These are phyloP conservation scores for Exserohilum rostratum DNA, from an alignment of 2,329 filamentous ascomycete genomes.

Conservation along the genomic window DNA sequence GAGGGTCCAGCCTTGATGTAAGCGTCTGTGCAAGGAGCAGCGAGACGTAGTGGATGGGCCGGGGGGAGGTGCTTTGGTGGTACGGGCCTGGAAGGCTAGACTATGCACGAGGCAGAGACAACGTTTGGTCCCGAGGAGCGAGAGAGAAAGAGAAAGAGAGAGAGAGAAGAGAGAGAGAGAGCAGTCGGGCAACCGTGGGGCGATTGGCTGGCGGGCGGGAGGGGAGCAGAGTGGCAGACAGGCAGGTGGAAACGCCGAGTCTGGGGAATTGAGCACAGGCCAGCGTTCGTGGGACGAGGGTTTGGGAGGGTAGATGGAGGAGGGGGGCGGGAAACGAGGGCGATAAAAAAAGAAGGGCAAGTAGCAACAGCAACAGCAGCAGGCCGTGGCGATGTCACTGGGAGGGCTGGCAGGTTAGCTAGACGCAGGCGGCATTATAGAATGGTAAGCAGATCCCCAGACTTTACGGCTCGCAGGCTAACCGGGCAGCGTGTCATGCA, in stretches of 20 bases:
- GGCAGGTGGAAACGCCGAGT: slow-evolving; percentile 12
- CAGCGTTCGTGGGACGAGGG: slow-evolving; percentile 19
- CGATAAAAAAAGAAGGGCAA: not conserved
- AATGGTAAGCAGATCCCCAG: slow-evolving; percentile 40
- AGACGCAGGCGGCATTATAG: slow-evolving; percentile 19
- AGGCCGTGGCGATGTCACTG: slow-evolving; percentile 22
- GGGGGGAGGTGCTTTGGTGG: slow-evolving; percentile 22
- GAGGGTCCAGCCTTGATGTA: slow-evolving; percentile 23
- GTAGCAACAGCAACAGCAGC: slow-evolving; percentile 4
- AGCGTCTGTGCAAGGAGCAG: slow-evolving; percentile 18
- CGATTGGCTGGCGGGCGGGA: slow-evolving; percentile 41
- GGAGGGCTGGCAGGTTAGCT: not conserved
- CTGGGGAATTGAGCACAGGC: slow-evolving; percentile 21
- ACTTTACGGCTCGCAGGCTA: slow-evolving; percentile 31
- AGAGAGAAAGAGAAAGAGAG: too few relatives aligned
- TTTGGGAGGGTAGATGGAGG: not conserved
- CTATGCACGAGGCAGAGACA: slow-evolving; percentile 32
- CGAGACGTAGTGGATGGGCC: slow-evolving; percentile 25
- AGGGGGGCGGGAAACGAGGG: not conserved
- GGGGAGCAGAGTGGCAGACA: not conserved
- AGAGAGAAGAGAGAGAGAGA: slow-evolving; percentile 20
- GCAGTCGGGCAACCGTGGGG: slow-evolving; percentile 33
- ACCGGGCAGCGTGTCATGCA: slow-evolving; percentile 31
- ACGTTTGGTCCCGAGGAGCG: slow-evolving; percentile 25
- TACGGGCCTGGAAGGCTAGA: slow-evolving; percentile 28